Evolutionary conservation across 2,329 filamentous ascomycete species (phyloP).

Genomic region (Cladophialophora psammophila): DNA sequence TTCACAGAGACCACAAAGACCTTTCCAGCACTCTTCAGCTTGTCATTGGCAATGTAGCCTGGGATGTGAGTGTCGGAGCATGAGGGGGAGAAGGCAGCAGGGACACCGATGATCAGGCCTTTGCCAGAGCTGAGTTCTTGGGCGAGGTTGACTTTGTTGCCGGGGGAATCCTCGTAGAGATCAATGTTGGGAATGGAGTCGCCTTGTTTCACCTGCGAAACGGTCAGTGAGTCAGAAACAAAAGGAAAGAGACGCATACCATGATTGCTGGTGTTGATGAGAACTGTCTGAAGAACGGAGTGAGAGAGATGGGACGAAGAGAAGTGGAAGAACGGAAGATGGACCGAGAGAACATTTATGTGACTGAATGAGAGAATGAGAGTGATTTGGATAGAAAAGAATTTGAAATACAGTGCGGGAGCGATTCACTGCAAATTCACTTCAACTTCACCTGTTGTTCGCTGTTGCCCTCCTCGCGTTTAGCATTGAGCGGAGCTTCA

Average conservation of each 20-base stretch:
- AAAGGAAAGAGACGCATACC: constrained; percentile 26
- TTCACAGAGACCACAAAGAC: constrained; percentile 94
- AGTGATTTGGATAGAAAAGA: constrained; percentile 2
- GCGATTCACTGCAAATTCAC: not conserved
- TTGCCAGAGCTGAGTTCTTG: constrained; percentile 75
- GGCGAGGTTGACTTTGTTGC: constrained; percentile 87
- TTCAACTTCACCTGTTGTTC: not conserved
- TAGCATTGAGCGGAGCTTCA: not conserved
- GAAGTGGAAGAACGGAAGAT: constrained; percentile 32
- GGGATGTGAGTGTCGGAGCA: constrained; percentile 79
- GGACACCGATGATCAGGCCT: constrained; percentile 84
- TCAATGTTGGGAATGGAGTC: constrained; percentile 80
- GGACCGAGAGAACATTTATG: constrained; percentile 35
- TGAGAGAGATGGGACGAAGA: constrained; percentile 17
- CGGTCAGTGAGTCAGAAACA: constrained; percentile 36
- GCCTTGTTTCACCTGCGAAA: constrained; percentile 74
- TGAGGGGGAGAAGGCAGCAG: constrained; percentile 76
- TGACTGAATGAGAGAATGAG: not conserved
- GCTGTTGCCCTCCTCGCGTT: not conserved
- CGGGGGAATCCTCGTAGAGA: constrained; percentile 83
- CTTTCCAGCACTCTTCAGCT: constrained; percentile 78
- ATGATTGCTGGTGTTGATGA: constrained; percentile 39
- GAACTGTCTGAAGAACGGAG: constrained; percentile 31
- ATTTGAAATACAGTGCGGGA: constrained; percentile 26
- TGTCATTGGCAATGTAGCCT: constrained; percentile 76